Percentiles rank a stretch among this genome's conserved stretches.
These are phyloP conservation scores for Mediolabrus comicus DNA, from an alignment of 108 stramenopile species.

Conservation along the genomic window DNA sequence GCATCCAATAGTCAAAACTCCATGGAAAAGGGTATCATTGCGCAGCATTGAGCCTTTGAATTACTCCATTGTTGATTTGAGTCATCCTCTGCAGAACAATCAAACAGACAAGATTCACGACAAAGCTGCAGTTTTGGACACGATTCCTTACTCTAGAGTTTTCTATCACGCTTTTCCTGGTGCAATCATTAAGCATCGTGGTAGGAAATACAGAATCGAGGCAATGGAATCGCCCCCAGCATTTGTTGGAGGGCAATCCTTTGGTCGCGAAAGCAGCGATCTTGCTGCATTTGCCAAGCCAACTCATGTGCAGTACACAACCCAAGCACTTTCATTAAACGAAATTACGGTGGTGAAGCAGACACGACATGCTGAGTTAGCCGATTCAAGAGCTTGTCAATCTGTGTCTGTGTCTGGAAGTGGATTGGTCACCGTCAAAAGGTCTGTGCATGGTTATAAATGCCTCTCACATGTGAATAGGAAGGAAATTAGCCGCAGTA, in stretches of 20 bases:
- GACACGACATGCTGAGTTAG: slow-evolving; percentile 54
- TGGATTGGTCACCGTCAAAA: slow-evolving; percentile 72
- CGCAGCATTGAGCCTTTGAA: slow-evolving; percentile 80
- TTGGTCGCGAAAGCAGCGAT: slow-evolving; percentile 42
- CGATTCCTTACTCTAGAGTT: slow-evolving; percentile 75
- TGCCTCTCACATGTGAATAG: slow-evolving; percentile 70
- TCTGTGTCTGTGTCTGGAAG: slow-evolving; percentile 64
- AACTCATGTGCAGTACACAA: slow-evolving; percentile 59
- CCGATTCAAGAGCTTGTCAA: slow-evolving; percentile 1
- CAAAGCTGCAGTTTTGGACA: slow-evolving; percentile 71
- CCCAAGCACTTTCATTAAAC: slow-evolving; percentile 68
- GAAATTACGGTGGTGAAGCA: slow-evolving; percentile 82
- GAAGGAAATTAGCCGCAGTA: slow-evolving; percentile 70
- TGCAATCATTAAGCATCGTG: slow-evolving; percentile 82
- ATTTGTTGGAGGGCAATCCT: slow-evolving; percentile 40
- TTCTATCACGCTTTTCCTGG: slow-evolving; percentile 89
- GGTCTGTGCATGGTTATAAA: slow-evolving; percentile 83
- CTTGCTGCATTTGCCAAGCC: slow-evolving; percentile 75
- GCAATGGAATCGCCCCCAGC: slow-evolving; percentile 77
- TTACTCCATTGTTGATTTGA: slow-evolving; percentile 74
- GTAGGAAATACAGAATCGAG: slow-evolving; percentile 68
- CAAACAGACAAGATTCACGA: slow-evolving; percentile 64
- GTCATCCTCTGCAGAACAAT: slow-evolving; percentile 68
- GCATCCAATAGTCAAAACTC: slow-evolving; percentile 67
- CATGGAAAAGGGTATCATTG: slow-evolving; percentile 71